These are phyloP conservation scores for Ailanthus altissimus DNA, from an alignment of 345 rosid species.

Conservation along the genomic window DNA sequence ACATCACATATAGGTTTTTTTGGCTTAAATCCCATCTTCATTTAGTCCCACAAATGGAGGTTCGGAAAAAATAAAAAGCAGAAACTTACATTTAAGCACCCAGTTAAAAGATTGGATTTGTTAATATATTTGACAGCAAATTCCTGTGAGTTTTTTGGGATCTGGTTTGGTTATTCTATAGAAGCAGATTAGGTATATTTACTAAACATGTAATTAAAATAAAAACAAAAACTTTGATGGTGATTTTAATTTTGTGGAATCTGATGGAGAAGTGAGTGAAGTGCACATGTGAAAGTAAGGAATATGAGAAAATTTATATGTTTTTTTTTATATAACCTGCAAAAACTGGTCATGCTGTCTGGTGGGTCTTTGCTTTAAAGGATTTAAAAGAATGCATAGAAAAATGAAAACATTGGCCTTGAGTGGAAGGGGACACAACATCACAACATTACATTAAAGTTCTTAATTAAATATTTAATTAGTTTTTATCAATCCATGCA, in stretches of 20 bases:
- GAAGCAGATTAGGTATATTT: conserved; percentile 18
- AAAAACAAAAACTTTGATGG: too few relatives aligned
- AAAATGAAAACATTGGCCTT: conserved; percentile 10
- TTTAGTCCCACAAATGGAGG: neutral
- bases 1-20: neutral
- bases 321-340: conserved; percentile 27
- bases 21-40: neutral
- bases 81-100: neutral
- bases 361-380: conserved; percentile 28
- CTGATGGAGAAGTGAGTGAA: conserved; percentile 31
- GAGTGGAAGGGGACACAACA: conserved; percentile 12
- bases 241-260: conserved; percentile 25
- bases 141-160: conserved; percentile 25
- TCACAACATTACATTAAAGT: conserved; percentile 15
- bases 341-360: conserved; percentile 37
- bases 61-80: neutral
- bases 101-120: neutral
- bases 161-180: conserved; percentile 17
- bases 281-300: conserved; percentile 47
- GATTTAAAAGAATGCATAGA: conserved; percentile 25
- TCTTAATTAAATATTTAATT: too few relatives aligned
- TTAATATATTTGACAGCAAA: conserved; percentile 14
- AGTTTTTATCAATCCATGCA: too few relatives aligned
- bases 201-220: neutral
- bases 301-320: conserved; percentile 20